Base-by-base conservation (phyloP, 2,329 filamentous ascomycete genomes). In the Cordyceps cicadae region DNA sequence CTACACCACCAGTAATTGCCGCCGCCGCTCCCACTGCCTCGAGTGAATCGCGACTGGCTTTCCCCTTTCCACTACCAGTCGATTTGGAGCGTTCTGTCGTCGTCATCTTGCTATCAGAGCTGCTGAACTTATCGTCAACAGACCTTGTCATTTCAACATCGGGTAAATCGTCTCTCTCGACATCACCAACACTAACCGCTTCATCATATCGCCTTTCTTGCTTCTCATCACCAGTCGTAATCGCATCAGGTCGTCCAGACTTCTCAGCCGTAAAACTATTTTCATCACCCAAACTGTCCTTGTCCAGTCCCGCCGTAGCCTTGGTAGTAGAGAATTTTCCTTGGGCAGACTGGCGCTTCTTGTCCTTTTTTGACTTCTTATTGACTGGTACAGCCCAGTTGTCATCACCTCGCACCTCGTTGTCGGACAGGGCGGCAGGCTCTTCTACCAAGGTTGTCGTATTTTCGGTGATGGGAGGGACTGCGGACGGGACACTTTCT, bases 341-440 rank as follows among this genome's bases (percentile, higher is more conserved):
- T 14, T 59, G 37, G 6, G 39, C 65, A 65, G 67, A 67, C 65
- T 67, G 62, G 54, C 58, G 57, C 56, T 74, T 77, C 69, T 74
- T 77, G 50, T 70, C 74, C 56, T 74, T 74, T 64, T 75, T 74
- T 53, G 69, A 67, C 62, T 65, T 65, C 50, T 65, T 63, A 34
- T 54, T 62, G 29, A 12, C 26, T n/a, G 60, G 49, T 14, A 41
- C 24, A 50, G 45, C 24, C 53, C 46, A 55, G 56, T 58, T 26
- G 7, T 62, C 60, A 21, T 58, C 50, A 17, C 43, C 41, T 54
- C 12, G 29, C 32, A 29, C 32, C 39, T 54, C 50, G 21, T 32
- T 12, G 12, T 54, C 51, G 19, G 58, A 41, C 32, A 54, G 29
- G 32, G 21, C 50, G 8, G 19, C 32, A 39, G 50, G 32, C n/a